These are phyloP conservation scores for Backusella sp. DNA, from an alignment of 192 early-diverging fungal species.

Conservation along the genomic window DNA sequence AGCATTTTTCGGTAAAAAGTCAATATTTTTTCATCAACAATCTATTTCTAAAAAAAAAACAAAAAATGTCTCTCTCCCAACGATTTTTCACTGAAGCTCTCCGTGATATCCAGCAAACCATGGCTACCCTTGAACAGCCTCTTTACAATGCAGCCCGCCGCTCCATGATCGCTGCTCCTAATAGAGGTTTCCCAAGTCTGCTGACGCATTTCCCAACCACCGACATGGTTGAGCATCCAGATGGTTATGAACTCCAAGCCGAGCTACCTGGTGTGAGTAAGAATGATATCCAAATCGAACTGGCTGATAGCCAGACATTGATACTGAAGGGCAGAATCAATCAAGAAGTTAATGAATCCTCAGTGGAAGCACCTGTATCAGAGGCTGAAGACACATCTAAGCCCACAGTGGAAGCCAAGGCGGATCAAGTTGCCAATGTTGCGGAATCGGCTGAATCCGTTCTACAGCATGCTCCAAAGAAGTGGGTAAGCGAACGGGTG, in stretches of 20 bases:
- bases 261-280: slow-evolving; percentile 41
- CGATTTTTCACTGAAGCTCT: slow-evolving; percentile 27
- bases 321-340: slow-evolving; percentile 32
- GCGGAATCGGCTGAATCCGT: background rate
- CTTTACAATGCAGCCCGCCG: slow-evolving; percentile 24
- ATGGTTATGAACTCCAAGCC: slow-evolving; percentile 38
- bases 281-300: slow-evolving; percentile 35
- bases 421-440: background rate
- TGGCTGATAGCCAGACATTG: slow-evolving; percentile 33
- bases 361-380: slow-evolving; percentile 2
- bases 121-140: slow-evolving; percentile 36
- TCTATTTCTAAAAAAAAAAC: background rate
- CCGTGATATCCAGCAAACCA: slow-evolving; percentile 30
- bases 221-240: slow-evolving; percentile 31
- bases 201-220: slow-evolving; percentile 23
- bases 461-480: background rate
- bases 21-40: too few species aligned
- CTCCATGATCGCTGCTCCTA: slow-evolving; percentile 9
- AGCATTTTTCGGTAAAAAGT: too few species aligned
- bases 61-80: slow-evolving; percentile 25
- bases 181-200: too few species aligned
- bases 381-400: background rate
- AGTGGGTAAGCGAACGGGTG: slow-evolving; percentile 23
- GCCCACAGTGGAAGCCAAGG: background rate
- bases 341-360: background rate